Evolutionary conservation across 192 early-diverging fungal genomes (phyloP), one percentile per base, ranked within the genome.

Genomic region (Entophlyctis helioformis): DNA sequence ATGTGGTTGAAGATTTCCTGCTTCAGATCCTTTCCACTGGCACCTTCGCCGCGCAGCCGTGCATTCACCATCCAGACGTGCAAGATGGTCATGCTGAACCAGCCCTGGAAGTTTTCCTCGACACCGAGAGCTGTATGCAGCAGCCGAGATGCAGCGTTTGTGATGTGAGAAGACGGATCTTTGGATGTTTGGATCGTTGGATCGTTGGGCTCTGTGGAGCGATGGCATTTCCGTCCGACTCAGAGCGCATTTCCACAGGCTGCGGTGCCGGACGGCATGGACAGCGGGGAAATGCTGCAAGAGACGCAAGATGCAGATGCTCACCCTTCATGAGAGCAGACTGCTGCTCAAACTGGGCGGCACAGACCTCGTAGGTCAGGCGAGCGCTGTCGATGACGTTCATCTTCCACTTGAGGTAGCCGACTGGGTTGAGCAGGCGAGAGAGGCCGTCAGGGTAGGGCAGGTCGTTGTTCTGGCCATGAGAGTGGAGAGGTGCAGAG

Each of bases 51-150:
- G 8, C 56, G 32, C 24, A 68, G 47, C 32, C 89, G 86, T 9
- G 86, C 87, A 76, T 83, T 85, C 40, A 85, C 60, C 78, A 97
- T 80, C 93, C 93, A 97, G 3, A 93, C 76, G 50, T 97, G 90
- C 46, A 97, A 63, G 23, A 87, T 75, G 0, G 85, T 89, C 21
- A 91, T 75, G 19, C 76, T 72, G 47, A 91, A 97, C 93, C 93
- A 97, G 0, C 89, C 85, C 62, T 94, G 89, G 52, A 91, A 91
- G 46, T 86, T 89, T 42, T 91, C 84, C 5, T 82, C 82, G 28
- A 92, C 60, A 32, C 72, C 67, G 39, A 56, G 53, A 32, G 47
- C 67, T 62, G 36, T 13, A 0, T 36, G 34, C 22, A 33, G 12
- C 18, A 28, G 28, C 5, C 19, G 15, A 38, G 33, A 21, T n/a